Conservation (phyloP, 305 asterid species). For the Coffea humblotiana region DNA sequence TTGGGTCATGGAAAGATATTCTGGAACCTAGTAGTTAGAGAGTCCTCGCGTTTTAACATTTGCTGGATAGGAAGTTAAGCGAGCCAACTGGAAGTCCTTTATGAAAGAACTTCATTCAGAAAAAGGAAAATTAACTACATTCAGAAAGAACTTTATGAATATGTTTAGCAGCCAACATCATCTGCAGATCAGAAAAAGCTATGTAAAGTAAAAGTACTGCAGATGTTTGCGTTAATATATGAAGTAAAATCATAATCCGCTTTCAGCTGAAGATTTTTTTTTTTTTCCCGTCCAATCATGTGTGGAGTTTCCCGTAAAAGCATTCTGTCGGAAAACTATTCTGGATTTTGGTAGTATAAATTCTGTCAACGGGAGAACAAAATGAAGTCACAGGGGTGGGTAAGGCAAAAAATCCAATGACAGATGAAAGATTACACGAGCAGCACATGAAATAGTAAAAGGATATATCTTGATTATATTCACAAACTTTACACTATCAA, state of each 20-base stretch:
- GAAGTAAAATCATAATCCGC: background rate
- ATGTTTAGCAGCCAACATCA: background rate
- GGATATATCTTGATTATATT: constrained; percentile 13
- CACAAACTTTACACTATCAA: constrained; percentile 23
- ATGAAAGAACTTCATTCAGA: too few relatives aligned
- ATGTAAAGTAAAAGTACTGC: background rate
- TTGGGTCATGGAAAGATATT: background rate
- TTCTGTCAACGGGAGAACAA: background rate
- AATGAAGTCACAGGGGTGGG: background rate
- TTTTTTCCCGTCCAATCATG: too few relatives aligned
- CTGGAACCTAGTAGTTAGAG: background rate
- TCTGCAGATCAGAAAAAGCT: background rate
- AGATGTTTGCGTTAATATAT: background rate
- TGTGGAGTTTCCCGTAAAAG: background rate
- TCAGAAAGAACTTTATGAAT: background rate
- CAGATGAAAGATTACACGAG: background rate
- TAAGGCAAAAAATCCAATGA: background rate
- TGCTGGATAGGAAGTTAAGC: constrained; percentile 4
- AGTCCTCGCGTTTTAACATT: background rate
- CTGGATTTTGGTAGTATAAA: background rate
- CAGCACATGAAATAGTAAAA: background rate
- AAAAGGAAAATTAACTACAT: too few relatives aligned
- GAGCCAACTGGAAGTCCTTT: background rate
- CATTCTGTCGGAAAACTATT: background rate
- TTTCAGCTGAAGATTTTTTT: background rate